phyloP scores from a whole-genome alignment of 805 yeast genomes.

The Tetrapisispora taiwanensis region DNA sequence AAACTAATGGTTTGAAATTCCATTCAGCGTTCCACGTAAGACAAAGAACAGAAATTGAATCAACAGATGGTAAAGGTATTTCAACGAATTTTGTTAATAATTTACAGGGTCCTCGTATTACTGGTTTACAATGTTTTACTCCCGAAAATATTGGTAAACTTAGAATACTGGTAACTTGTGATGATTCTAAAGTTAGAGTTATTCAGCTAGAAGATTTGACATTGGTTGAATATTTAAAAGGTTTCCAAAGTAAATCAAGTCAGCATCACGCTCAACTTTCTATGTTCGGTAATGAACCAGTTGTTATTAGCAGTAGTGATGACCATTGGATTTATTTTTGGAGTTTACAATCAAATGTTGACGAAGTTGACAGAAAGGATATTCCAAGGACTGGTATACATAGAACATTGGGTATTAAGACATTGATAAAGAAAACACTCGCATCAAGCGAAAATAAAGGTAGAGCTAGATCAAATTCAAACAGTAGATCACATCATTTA shows the following conservation, averaged over 20 bases:
- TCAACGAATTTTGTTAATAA: neutral
- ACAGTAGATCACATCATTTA: neutral
- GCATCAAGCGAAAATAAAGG: neutral
- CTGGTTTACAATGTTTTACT: slow-evolving; percentile 57
- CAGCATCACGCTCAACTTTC: slow-evolving; percentile 50
- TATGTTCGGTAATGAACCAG: slow-evolving; percentile 15
- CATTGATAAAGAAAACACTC: neutral
- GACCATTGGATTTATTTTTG: slow-evolving; percentile 83
- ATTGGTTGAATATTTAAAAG: slow-evolving; percentile 63
- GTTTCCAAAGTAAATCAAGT: slow-evolving; percentile 58
- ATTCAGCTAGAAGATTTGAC: slow-evolving; percentile 44
- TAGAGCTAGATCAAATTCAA: neutral
- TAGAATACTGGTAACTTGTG: slow-evolving; percentile 56
- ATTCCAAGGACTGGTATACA: slow-evolving; percentile 1
- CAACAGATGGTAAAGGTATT: slow-evolving; percentile 17
- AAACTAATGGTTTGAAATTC: slow-evolving; percentile 51
- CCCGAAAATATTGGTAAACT: slow-evolving; percentile 17
- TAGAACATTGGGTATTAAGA: slow-evolving; percentile 1
- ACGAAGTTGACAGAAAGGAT: slow-evolving; percentile 1
- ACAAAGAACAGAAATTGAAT: slow-evolving; percentile 30
- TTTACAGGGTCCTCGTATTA: slow-evolving; percentile 48
- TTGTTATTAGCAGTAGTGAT: slow-evolving; percentile 72
- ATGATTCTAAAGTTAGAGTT: slow-evolving; percentile 69
- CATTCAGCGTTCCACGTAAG: slow-evolving; percentile 37
- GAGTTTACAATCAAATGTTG: slow-evolving; percentile 35